Base-by-base conservation (phyloP, 164 flowering plant species). In the Tetrastigma voinierianum region DNA sequence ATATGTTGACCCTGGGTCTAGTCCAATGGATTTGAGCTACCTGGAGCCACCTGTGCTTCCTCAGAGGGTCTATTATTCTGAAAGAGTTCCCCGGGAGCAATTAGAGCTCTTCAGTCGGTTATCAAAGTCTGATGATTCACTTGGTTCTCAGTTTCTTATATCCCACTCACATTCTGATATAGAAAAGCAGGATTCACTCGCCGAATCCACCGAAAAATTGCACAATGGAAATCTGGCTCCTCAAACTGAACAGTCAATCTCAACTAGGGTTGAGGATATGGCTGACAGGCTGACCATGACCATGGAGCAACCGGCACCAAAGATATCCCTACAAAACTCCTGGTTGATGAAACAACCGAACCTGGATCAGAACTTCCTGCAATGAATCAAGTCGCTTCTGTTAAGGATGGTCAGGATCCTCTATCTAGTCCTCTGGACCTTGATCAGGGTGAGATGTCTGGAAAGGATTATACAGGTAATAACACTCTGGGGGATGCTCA, bases 71-170 rank as follows among this genome's bases (percentile, higher is more conserved):
- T 82, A 70, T 63, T 67, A 63, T 65, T 82, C 86, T 21, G 83
- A 77, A 61, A 75, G 70, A 65, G 72, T 80, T 66, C 82, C 83
- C 3, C 51, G 86, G 62, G 82, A 73, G 60, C 83, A 73, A 61
- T 51, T 60, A 54, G 83, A 72, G 44, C 45, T 71, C 48, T 70
- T 75, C 53, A 70, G 65, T 44, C 71, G 86, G 4, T 74, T 76
- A 25, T 80, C 86, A 32, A 82, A 82, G 61, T 82, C 86, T 54
- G 83, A 82, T 53, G 78, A 82, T 57, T 77, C 80, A 1, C 72
- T 73, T 61, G 80, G 78, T 66, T 74, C 83, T 64, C 82, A 78
- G 71, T 73, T 80, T 58, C 67, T 80, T 47, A 46, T 72, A 11
- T 65, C 83, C 21, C 76, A 77, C 40, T 67, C 76, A 19, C 74